Conservation (phyloP, 805 yeast genomes). For the Candida glaebosa region DNA sequence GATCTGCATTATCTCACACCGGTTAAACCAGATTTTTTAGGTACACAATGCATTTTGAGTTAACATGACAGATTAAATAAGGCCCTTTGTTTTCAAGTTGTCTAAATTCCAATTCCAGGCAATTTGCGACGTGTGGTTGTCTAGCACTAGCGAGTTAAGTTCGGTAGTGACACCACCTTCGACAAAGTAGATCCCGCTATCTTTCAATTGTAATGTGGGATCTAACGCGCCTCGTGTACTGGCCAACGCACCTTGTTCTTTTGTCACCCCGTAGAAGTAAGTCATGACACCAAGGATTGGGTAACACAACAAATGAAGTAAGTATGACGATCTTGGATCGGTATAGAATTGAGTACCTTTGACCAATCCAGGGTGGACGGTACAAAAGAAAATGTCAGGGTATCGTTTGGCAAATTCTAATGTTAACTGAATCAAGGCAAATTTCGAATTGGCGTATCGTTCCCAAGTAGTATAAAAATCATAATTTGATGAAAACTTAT, state of each 20-base stretch:
- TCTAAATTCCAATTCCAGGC: constrained; percentile 28
- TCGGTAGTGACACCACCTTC: constrained; percentile 27
- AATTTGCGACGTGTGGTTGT: constrained; percentile 17
- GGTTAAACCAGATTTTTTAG: neutral
- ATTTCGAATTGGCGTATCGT: constrained; percentile 35
- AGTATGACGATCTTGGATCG: constrained; percentile 23
- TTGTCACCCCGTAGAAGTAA: constrained; percentile 21
- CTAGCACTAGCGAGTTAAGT: constrained; percentile 22
- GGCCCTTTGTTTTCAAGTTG: constrained; percentile 17
- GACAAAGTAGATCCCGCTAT: constrained; percentile 27
- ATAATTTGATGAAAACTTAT: constrained; percentile 23
- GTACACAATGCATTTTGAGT: neutral
- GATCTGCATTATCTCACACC: constrained; percentile 2
- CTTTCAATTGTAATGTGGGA: constrained; percentile 16
- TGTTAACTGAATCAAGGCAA: constrained; percentile 30
- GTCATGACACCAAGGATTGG: constrained; percentile 13
- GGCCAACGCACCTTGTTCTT: constrained; percentile 33
- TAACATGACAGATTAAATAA: constrained; percentile 2
- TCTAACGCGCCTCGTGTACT: constrained; percentile 33
- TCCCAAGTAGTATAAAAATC: constrained; percentile 23
- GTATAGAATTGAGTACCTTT: constrained; percentile 30
- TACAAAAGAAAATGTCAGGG: constrained; percentile 27
- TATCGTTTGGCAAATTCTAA: constrained; percentile 22
- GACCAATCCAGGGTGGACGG: constrained; percentile 40
- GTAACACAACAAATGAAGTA: constrained; percentile 18